Evolutionary conservation across 257 asterid genomes (phyloP).

Genomic region (Cruciata laevipes): DNA sequence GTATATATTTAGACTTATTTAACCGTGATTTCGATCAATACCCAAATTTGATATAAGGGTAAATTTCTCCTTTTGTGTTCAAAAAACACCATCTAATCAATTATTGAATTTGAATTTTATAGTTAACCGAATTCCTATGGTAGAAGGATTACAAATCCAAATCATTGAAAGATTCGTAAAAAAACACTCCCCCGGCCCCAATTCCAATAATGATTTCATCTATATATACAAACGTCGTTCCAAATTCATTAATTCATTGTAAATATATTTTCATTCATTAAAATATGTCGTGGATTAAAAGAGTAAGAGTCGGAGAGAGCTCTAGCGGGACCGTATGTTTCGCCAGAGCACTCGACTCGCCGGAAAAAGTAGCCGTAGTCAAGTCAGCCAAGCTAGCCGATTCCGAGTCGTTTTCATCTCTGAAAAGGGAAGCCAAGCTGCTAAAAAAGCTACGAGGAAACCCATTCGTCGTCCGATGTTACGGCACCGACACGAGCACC

Average conservation of each 20-base stretch:
- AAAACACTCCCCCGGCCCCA: no score
- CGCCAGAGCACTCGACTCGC: not conserved
- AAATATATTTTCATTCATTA: no score
- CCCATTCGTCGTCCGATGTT: not conserved
- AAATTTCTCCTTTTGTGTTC: no score
- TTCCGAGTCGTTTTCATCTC: not conserved
- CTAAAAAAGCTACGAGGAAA: not conserved
- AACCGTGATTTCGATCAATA: no score
- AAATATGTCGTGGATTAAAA: not conserved
- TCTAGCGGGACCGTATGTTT: not conserved
- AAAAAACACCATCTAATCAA: no score
- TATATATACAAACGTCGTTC: no score
- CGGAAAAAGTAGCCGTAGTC: not conserved
- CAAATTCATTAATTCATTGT: no score
- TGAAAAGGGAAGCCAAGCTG: not conserved
- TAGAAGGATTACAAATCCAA: not conserved
- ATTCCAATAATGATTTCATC: no score
- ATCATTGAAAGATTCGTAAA: not conserved
- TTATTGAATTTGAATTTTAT: no score
- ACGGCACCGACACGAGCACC: not conserved
- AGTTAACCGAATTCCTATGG: no score
- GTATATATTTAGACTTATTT: no score
- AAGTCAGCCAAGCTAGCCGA: not conserved
- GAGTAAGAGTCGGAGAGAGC: not conserved
- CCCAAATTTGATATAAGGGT: no score